Evolutionary conservation across 1,139 yeast genomes (phyloP), one percentile per base, ranked within the genome.

Genomic region (Yamadazyma dushanensis): DNA sequence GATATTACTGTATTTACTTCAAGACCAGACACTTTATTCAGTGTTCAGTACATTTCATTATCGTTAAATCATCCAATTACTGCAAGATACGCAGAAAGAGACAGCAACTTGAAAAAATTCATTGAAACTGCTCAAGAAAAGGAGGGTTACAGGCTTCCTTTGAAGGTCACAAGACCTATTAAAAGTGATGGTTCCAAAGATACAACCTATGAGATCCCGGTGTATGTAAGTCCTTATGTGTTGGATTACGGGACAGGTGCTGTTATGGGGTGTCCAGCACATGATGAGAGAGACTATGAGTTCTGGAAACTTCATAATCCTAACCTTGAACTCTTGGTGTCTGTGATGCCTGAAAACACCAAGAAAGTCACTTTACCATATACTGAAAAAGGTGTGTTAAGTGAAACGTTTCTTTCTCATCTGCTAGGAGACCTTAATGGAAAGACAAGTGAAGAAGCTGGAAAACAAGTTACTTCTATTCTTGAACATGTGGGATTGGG

Each of bases 241-340:
- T 58, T 90, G 25, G 80, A 85, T 4, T 90, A 90, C 54, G 97
- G 97, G 0, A 77, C 77, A 44, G 96, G 96, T 30, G 95, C 96
- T 1, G 97, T 92, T 0, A 90, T 92, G 97, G 98, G 98, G 1
- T 87, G 95, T 51, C 98, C 98, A 2, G 96, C 84, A 0, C 97
- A 90, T 57, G 97, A 92, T 55, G 66, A 68, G 30, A 72, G 97
- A 42, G 98, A 92, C 54, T 77, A 56, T 49, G 86, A 70, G 3
- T 90, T 92, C 54, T 90, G 97, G 96, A 53, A 57, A 5, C 53
- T 63, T 31, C 87, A 85, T 53, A 70, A 69, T 50, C 83, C 85
- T 0, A 49, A 51, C 1, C 46, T 57, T 1, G 63, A 67, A 0
- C 59, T 76, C 0, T 47, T 70, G 1, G 66, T 59, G 23, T 66